phyloP scores from a whole-genome alignment of 345 rosid species.

The Erysimum cheiranthoides region DNA sequence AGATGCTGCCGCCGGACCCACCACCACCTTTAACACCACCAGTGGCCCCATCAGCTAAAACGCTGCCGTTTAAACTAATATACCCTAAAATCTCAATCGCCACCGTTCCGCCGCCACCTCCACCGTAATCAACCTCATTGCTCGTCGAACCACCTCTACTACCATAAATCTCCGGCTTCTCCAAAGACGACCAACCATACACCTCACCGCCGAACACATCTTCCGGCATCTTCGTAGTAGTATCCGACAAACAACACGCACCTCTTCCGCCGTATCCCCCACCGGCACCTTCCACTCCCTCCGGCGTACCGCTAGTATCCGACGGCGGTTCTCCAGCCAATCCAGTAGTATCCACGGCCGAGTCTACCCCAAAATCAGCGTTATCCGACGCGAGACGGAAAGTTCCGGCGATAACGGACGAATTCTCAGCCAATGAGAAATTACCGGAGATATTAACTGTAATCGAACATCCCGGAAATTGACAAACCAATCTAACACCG shows the following conservation, averaged over 20 bases:
- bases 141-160: constrained; percentile 88
- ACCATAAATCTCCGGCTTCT: constrained; percentile 75
- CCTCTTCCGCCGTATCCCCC: constrained; percentile 99
- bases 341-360: constrained; percentile 71
- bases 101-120: constrained; percentile 91
- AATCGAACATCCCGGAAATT: constrained; percentile 61
- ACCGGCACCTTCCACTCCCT: constrained; percentile 87
- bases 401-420: constrained; percentile 68
- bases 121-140: constrained; percentile 85
- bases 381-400: constrained; percentile 69
- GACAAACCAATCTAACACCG: constrained; percentile 71
- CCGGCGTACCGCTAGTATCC: constrained; percentile 90
- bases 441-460: constrained; percentile 73
- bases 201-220: constrained; percentile 97
- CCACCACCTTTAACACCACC: constrained; percentile 95
- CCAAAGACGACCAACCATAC: constrained; percentile 79
- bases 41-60: constrained; percentile 88
- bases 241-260: constrained; percentile 72
- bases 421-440: constrained; percentile 66
- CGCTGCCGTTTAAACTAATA: constrained; percentile 61
- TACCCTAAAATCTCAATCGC: constrained; percentile 51
- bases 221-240: constrained; percentile 65
- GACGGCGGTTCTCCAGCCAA: constrained; percentile 81
- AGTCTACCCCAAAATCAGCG: constrained; percentile 60
- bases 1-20: constrained; percentile 96